Percentiles rank a stretch among this genome's conserved stretches.
phyloP scores from a whole-genome alignment of 176 grass and related monocot genomes.

The Musa beccarii region DNA sequence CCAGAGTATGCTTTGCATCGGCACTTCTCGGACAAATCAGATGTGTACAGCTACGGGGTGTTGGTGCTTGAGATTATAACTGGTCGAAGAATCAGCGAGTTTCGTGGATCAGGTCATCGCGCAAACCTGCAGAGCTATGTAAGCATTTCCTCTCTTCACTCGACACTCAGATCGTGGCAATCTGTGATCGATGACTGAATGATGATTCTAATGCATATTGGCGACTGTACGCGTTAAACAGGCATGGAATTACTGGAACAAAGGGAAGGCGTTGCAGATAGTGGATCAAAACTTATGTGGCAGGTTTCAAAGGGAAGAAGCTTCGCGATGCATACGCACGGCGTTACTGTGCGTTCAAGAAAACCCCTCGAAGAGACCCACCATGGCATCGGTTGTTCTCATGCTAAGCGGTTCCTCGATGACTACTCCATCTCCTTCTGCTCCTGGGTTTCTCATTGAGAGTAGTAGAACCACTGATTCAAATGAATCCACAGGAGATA shows the following conservation, averaged over 20 bases:
- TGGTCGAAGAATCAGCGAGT: conserved; percentile 10
- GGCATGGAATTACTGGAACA: conserved; percentile 16
- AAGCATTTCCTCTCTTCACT: background rate
- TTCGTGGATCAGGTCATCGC: background rate
- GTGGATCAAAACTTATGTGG: conserved; percentile 14
- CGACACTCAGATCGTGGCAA: background rate
- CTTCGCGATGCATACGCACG: conserved; percentile 13
- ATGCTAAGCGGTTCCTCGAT: conserved; percentile 5
- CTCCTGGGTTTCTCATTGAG: background rate
- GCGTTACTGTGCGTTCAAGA: conserved; percentile 24
- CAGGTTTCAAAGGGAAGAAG: conserved; percentile 15
- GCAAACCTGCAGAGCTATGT: conserved; percentile 15
- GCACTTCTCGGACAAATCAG: conserved; percentile 21
- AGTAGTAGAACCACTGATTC: background rate
- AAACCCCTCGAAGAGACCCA: conserved; percentile 1
- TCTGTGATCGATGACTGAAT: no score
- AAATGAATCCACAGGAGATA: background rate
- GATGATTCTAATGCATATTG: background rate
- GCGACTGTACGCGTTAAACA: background rate
- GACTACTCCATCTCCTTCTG: conserved; percentile 1
- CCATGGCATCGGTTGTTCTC: conserved; percentile 17
- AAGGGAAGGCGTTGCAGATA: conserved; percentile 2
- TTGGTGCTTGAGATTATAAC: conserved; percentile 22
- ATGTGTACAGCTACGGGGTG: conserved; percentile 25
- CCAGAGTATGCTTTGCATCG: conserved; percentile 21